Percentiles rank a stretch among this genome's conserved stretches.
phyloP scores from a whole-genome alignment of 2,329 filamentous ascomycete genomes.

The Colletotrichum gigasporum region DNA sequence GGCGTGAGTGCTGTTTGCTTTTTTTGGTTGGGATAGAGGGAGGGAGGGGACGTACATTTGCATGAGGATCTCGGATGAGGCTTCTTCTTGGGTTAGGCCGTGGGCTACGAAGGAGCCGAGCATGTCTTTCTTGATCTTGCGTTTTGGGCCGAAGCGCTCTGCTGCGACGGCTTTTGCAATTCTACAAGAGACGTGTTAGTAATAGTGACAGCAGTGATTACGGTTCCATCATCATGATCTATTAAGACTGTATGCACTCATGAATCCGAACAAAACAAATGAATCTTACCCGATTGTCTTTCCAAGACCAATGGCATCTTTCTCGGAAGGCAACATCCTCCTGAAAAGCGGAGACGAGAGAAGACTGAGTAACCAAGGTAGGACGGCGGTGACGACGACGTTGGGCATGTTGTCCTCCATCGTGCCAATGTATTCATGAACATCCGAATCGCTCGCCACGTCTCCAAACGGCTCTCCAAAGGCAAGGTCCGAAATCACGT shows the following conservation, averaged over 20 bases:
- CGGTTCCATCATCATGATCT: no score
- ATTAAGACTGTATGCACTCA: no score
- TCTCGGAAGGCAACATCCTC: constrained; percentile 49
- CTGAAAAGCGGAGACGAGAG: constrained; percentile 51
- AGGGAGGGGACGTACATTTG: constrained; percentile 40
- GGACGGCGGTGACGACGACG: constrained; percentile 53
- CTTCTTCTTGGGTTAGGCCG: constrained; percentile 47
- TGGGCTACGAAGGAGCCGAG: constrained; percentile 53
- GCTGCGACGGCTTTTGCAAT: constrained; percentile 56
- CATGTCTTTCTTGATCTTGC: constrained; percentile 60
- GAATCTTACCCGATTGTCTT: constrained; percentile 55
- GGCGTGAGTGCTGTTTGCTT: constrained; percentile 48
- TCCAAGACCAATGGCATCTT: constrained; percentile 48
- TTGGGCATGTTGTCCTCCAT: constrained; percentile 53
- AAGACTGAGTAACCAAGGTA: constrained; percentile 51
- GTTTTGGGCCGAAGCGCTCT: constrained; percentile 54
- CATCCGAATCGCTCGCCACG: constrained; percentile 54
- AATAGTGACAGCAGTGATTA: constrained; percentile 33
- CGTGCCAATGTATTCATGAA: constrained; percentile 56
- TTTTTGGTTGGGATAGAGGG: background rate
- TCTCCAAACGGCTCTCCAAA: constrained; percentile 60
- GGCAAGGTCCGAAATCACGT: constrained; percentile 62
- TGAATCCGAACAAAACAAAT: no score
- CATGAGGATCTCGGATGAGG: constrained; percentile 54
- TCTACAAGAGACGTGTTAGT: constrained; percentile 26